These are phyloP conservation scores for Eucalyptus caleyi DNA, from an alignment of 345 rosid species.

Conservation along the genomic window DNA sequence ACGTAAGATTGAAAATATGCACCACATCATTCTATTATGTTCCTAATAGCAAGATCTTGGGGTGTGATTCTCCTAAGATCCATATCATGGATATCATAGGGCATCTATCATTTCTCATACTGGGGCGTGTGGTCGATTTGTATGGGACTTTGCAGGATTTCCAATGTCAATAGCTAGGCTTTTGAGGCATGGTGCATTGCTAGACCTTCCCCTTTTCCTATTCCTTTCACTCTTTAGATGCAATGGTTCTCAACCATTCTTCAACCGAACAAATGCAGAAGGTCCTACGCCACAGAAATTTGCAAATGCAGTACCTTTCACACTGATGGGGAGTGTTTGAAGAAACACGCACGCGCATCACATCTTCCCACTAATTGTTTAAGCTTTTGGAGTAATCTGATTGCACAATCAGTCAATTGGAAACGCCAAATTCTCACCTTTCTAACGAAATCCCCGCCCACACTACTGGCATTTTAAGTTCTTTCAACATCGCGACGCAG, in stretches of 20 bases:
- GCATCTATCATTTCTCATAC: neutral
- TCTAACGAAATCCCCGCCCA: neutral
- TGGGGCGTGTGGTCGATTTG: neutral
- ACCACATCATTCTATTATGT: neutral
- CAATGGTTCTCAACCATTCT: neutral
- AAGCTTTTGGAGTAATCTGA: neutral
- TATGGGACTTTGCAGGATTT: neutral
- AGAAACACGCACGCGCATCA: neutral
- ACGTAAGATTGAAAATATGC: neutral
- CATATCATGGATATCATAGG: neutral
- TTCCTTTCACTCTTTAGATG: neutral
- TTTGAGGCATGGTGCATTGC: neutral
- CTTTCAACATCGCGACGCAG: neutral
- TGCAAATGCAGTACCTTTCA: neutral
- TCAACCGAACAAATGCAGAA: neutral
- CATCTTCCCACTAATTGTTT: neutral
- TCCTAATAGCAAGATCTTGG: neutral
- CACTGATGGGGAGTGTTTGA: neutral
- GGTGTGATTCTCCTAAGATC: neutral
- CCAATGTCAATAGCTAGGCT: neutral
- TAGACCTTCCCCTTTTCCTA: neutral
- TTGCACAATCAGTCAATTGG: neutral
- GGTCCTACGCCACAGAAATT: neutral
- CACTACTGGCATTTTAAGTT: neutral
- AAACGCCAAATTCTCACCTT: neutral